Evolutionary conservation across 2,329 filamentous ascomycete genomes (phyloP).

Genomic region (Aureobasidium pullulans): DNA sequence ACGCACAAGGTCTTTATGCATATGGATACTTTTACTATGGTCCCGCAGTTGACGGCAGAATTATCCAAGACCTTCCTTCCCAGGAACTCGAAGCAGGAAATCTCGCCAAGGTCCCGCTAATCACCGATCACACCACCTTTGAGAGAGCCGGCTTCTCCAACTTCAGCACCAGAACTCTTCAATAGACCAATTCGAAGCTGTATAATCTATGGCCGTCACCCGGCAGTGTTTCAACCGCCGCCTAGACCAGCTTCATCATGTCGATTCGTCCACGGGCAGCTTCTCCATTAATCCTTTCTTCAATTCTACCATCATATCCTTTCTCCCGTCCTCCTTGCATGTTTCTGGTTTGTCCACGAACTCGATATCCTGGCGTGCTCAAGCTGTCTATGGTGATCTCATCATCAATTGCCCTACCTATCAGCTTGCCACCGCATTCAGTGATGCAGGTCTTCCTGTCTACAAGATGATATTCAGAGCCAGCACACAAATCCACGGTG

Average conservation of each 20-base stretch:
- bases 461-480: conserved; percentile 31
- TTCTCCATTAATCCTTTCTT: no score
- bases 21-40: conserved; percentile 37
- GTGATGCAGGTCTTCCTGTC: conserved; percentile 19
- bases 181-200: no score
- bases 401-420: conserved; percentile 26
- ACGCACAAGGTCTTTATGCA: conserved; percentile 20
- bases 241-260: no score
- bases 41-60: conserved; percentile 34
- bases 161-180: no score
- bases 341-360: conserved; percentile 23
- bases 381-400: conserved; percentile 36
- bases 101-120: conserved; percentile 22
- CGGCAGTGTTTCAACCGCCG: no score
- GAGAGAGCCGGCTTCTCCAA: no score
- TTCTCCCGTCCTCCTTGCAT: conserved; percentile 29
- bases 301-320: conserved; percentile 21
- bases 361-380: conserved; percentile 31
- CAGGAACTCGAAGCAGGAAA: conserved; percentile 27
- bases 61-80: conserved; percentile 31
- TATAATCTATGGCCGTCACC: no score
- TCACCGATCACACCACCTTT: no score
- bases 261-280: no score
- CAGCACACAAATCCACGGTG: conserved; percentile 28
- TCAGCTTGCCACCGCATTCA: conserved; percentile 25